phyloP scores from a whole-genome alignment of 495 filamentous ascomycete species.

The Neurospora sp. region DNA sequence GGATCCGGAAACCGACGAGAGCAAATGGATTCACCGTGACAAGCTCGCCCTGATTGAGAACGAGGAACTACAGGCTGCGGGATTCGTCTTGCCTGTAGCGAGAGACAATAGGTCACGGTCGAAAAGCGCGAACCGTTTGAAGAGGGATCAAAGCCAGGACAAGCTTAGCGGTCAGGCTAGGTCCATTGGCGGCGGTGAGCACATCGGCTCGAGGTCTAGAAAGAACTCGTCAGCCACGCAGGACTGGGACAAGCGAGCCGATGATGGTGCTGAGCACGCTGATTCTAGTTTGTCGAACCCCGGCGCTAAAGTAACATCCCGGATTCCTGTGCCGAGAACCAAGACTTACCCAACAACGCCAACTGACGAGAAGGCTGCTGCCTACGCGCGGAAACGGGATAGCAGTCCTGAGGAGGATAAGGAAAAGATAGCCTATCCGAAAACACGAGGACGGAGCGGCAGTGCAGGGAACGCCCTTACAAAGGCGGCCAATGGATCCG shows the following conservation, averaged over 20 bases:
- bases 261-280: constrained; percentile 66
- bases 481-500: constrained; percentile 27
- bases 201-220: constrained; percentile 26
- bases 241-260: constrained; percentile 25
- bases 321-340: constrained; percentile 72
- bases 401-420: constrained; percentile 50
- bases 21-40: constrained; percentile 90
- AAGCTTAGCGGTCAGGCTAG: constrained; percentile 17
- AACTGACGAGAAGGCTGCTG: constrained; percentile 27
- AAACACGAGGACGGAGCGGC: constrained; percentile 60
- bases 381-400: constrained; percentile 45
- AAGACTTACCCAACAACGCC: constrained; percentile 28
- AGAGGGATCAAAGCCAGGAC: constrained; percentile 30
- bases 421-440: constrained; percentile 41
- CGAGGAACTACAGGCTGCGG: constrained; percentile 81
- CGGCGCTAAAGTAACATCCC: constrained; percentile 41
- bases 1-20: constrained; percentile 39
- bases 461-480: constrained; percentile 52
- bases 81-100: constrained; percentile 57
- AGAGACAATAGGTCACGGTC: constrained; percentile 28
- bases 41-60: constrained; percentile 91
- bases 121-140: constrained; percentile 41
- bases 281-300: constrained; percentile 30
- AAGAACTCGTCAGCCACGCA: constrained; percentile 34
- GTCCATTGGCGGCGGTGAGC: constrained; percentile 14